Conservation (phyloP, 208 protist species). For the Endotrypanum monterogeii region DNA sequence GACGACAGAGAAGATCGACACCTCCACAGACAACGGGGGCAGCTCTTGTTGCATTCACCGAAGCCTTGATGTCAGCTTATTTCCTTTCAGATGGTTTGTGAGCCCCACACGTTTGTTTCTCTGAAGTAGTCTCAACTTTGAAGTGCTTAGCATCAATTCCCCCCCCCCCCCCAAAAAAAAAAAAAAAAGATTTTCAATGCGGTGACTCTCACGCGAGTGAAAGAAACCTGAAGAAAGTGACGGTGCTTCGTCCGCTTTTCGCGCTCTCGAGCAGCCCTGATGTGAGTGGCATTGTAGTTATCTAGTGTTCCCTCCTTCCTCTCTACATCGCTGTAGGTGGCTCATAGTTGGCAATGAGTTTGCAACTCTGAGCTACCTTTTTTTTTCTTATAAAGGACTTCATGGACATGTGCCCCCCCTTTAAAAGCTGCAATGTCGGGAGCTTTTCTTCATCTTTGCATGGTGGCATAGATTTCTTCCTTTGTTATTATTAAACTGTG, state of each 20-base stretch:
- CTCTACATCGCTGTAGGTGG: neutral
- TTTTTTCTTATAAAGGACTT: neutral
- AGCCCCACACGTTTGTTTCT: neutral
- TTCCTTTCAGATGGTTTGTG: neutral
- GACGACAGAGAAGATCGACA: neutral
- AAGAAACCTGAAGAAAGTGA: neutral
- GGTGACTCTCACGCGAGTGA: neutral
- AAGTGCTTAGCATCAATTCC: neutral
- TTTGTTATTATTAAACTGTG: neutral
- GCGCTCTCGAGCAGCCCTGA: slow-evolving; percentile 1
- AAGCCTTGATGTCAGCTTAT: neutral
- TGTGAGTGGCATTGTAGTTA: neutral
- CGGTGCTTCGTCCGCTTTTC: neutral
- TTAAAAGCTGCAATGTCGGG: neutral
- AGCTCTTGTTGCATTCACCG: neutral
- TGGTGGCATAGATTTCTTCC: slow-evolving; percentile 10
- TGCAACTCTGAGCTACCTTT: neutral
- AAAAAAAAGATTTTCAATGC: slow-evolving; percentile 3
- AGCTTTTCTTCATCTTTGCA: neutral
- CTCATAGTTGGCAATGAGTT: neutral
- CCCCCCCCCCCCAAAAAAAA: too few relatives aligned
- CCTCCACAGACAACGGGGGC: slow-evolving; percentile 1
- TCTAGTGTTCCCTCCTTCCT: neutral
- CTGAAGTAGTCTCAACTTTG: neutral
- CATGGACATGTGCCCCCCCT: neutral